These are phyloP conservation scores for Calocybe gangraenosa DNA, from an alignment of 768 basidiomycete genomes.

Conservation along the genomic window DNA sequence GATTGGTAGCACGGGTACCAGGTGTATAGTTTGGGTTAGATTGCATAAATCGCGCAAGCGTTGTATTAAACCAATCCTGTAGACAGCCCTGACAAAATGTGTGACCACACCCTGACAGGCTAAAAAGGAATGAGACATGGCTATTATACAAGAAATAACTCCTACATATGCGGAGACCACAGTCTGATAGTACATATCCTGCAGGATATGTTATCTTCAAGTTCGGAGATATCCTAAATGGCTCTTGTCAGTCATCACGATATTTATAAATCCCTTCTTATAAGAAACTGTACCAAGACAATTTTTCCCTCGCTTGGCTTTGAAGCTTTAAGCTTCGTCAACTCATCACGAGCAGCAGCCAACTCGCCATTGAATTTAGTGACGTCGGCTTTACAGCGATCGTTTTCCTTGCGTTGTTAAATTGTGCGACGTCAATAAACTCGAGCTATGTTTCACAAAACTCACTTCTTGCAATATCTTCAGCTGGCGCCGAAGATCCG, in stretches of 20 bases:
- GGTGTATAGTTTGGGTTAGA: constrained; percentile 41
- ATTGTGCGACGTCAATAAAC: not conserved
- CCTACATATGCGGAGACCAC: constrained; percentile 67
- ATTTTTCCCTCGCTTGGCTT: constrained; percentile 26
- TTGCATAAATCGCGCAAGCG: constrained; percentile 43
- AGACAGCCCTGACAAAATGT: constrained; percentile 64
- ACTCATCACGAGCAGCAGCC: constrained; percentile 21
- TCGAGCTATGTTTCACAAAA: constrained; percentile 2
- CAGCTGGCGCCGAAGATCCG: constrained; percentile 36
- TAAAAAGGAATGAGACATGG: constrained; percentile 20
- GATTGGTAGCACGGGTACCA: constrained; percentile 21
- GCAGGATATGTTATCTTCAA: constrained; percentile 57
- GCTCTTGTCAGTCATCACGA: not conserved
- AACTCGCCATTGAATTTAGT: constrained; percentile 20
- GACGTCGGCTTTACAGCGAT: constrained; percentile 26
- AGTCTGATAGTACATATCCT: constrained; percentile 62
- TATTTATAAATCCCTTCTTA: not conserved
- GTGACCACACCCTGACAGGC: constrained; percentile 66
- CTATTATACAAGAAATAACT: not conserved
- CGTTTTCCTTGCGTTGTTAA: constrained; percentile 22
- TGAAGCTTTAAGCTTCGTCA: constrained; percentile 21
- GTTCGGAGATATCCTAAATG: constrained; percentile 32
- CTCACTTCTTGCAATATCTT: constrained; percentile 41
- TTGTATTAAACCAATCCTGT: constrained; percentile 48
- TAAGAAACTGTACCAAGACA: constrained; percentile 22